These are phyloP conservation scores for Tetradesmus lagerheimii DNA, from an alignment of 139 green algal species.

Conservation along the genomic window DNA sequence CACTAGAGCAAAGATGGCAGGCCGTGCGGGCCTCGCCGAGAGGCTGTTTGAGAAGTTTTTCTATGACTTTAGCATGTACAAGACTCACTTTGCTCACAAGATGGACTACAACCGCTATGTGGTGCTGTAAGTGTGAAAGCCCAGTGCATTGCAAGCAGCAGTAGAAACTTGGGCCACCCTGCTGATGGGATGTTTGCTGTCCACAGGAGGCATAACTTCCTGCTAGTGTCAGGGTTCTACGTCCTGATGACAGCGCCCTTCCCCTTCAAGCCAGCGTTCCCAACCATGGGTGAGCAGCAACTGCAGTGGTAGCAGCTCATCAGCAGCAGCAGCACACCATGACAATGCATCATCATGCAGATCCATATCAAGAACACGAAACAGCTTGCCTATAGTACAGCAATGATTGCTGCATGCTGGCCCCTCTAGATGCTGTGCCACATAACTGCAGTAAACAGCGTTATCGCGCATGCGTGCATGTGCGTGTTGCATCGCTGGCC, in stretches of 20 bases:
- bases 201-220: slow-evolving; percentile 46
- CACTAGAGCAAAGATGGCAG: slow-evolving; percentile 27
- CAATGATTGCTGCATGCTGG: no score
- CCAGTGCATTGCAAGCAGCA: background rate
- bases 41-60: slow-evolving; percentile 46
- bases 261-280: slow-evolving; percentile 49
- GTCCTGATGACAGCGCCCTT: slow-evolving; percentile 23
- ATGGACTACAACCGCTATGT: slow-evolving; percentile 49
- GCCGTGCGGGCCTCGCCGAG: slow-evolving; percentile 10
- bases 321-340: background rate
- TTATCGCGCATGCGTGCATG: no score
- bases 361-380: no score
- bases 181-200: background rate
- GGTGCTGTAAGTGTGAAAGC: slow-evolving; percentile 22
- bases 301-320: background rate
- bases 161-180: background rate
- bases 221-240: slow-evolving; percentile 42
- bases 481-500: no score
- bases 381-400: no score
- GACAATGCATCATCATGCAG: background rate
- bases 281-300: slow-evolving; percentile 48
- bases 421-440: no score
- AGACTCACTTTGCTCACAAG: slow-evolving; percentile 23
- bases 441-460: no score
- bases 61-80: slow-evolving; percentile 50